Evolutionary conservation across 108 stramenopile genomes (phyloP).

Genomic region (Conticribra weissflogii): DNA sequence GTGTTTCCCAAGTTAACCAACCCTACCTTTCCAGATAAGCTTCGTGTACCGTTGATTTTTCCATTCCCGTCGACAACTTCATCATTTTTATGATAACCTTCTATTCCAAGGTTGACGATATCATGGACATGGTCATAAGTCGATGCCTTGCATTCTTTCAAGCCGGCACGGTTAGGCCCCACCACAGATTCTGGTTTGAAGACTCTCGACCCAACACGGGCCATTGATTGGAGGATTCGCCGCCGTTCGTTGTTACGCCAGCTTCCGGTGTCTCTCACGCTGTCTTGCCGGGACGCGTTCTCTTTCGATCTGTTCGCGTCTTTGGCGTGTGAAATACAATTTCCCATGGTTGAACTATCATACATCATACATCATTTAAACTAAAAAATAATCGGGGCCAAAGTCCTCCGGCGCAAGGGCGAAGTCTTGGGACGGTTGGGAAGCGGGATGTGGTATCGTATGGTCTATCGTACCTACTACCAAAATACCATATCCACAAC

Average conservation of each 20-base stretch:
- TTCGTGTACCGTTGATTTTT: not conserved
- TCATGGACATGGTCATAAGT: constrained; percentile 44
- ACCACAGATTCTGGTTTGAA: constrained; percentile 10
- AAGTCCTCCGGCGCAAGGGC: too few relatives aligned
- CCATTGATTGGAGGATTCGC: constrained; percentile 5
- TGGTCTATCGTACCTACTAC: too few relatives aligned
- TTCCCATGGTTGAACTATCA: too few relatives aligned
- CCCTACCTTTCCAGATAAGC: constrained; percentile 67
- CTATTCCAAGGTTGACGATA: constrained; percentile 22
- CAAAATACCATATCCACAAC: too few relatives aligned
- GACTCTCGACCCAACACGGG: constrained; percentile 24
- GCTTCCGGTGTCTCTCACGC: not conserved
- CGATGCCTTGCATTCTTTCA: constrained; percentile 27
- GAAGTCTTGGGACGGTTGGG: too few relatives aligned
- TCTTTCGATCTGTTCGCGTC: too few relatives aligned
- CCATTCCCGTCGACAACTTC: not conserved
- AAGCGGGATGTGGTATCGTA: too few relatives aligned
- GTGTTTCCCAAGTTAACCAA: constrained; percentile 96
- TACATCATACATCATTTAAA: too few relatives aligned
- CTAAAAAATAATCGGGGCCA: too few relatives aligned
- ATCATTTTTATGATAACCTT: constrained; percentile 15
- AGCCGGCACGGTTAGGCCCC: not conserved
- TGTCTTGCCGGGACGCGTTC: too few relatives aligned
- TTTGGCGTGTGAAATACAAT: too few relatives aligned
- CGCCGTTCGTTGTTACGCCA: not conserved